phyloP scores from a whole-genome alignment of 1,139 yeast species.

The Hemisphaericaspora lyxosophila region DNA sequence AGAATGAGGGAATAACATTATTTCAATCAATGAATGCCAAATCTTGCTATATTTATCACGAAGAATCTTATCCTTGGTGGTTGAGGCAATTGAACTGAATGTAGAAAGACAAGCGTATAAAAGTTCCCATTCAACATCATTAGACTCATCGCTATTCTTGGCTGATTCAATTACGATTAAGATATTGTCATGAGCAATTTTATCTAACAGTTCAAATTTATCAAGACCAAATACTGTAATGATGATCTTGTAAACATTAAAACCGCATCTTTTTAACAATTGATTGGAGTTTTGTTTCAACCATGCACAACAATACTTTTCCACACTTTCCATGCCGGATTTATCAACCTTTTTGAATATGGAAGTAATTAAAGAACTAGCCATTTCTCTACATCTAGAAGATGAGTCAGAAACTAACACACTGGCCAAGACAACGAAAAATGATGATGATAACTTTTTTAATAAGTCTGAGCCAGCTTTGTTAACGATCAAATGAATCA shows the following conservation, averaged over 20 bases:
- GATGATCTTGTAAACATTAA: conserved; percentile 69
- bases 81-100: conserved; percentile 42
- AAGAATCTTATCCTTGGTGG: conserved; percentile 32
- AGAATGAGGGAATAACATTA: conserved; percentile 80
- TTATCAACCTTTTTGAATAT: conserved; percentile 51
- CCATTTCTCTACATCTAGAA: conserved; percentile 84
- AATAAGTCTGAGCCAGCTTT: conserved; percentile 67
- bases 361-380: conserved; percentile 58
- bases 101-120: conserved; percentile 66
- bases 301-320: conserved; percentile 69
- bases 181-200: conserved; percentile 37
- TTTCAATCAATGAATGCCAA: conserved; percentile 56
- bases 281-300: conserved; percentile 53
- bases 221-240: conserved; percentile 51
- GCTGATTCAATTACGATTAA: conserved; percentile 37
- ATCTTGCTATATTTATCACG: conserved; percentile 27
- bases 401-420: conserved; percentile 78
- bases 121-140: conserved; percentile 67
- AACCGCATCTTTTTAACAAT: conserved; percentile 70
- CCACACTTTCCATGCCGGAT: conserved; percentile 43
- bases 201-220: conserved; percentile 35
- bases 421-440: conserved; percentile 79
- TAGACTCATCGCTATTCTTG: conserved; percentile 24
- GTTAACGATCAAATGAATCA: conserved; percentile 66
- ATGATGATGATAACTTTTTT: conserved; percentile 64